phyloP scores from a whole-genome alignment of 2,329 filamentous ascomycete genomes.

The Fusarium anguioides region DNA sequence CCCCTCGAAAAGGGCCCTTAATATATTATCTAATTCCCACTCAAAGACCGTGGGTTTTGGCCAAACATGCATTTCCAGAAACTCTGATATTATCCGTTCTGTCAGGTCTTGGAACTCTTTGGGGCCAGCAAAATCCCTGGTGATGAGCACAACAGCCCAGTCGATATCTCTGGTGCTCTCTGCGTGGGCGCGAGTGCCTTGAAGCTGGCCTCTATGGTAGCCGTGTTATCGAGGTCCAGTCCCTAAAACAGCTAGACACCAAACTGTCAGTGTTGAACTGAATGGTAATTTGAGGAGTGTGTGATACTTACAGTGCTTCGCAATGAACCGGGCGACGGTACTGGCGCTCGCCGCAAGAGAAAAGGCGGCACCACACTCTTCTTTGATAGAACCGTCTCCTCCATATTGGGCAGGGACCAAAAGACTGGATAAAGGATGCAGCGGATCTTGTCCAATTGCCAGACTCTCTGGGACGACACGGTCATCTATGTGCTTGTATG shows the following conservation, averaged over 20 bases:
- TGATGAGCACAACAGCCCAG: slow-evolving; percentile 31
- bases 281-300: fast-evolving
- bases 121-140: slow-evolving; percentile 14
- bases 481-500: slow-evolving; percentile 11
- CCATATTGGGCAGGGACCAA: slow-evolving; percentile 13
- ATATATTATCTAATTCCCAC: too few species aligned
- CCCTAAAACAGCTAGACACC: slow-evolving; percentile 12
- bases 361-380: slow-evolving; percentile 29
- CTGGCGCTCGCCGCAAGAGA: slow-evolving; percentile 30
- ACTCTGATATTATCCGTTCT: not conserved
- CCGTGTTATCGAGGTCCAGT: not conserved
- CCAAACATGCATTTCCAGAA: too few species aligned
- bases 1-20: too few species aligned
- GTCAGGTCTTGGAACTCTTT: slow-evolving; percentile 14
- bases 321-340: slow-evolving; percentile 23
- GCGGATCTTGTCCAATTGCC: slow-evolving; percentile 9
- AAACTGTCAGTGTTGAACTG: not conserved
- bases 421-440: not conserved
- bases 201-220: slow-evolving; percentile 13
- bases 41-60: too few species aligned
- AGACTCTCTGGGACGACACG: slow-evolving; percentile 33
- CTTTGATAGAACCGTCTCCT: slow-evolving; percentile 36
- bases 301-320: slow-evolving; percentile 4
- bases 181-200: slow-evolving; percentile 12
- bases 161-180: slow-evolving; percentile 12